Conservation (phyloP, 2,329 filamentous ascomycete species). For the Paecilomyces niveus region DNA sequence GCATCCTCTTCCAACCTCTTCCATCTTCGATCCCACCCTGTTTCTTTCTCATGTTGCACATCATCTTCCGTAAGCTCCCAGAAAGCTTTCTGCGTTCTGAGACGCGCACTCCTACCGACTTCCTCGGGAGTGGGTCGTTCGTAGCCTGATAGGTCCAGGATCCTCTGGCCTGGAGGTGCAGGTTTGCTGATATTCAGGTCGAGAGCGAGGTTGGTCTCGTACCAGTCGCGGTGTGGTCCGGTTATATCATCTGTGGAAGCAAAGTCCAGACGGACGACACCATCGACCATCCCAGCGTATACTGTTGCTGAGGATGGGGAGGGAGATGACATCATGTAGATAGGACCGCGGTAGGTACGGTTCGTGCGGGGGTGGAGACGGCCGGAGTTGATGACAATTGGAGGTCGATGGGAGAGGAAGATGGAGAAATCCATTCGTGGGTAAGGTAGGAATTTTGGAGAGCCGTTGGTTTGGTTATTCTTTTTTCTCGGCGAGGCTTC, state of each 20-base stretch:
- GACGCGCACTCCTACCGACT: conserved; percentile 21
- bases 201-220: conserved; percentile 21
- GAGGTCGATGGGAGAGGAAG: conserved; percentile 30
- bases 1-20: conserved; percentile 19
- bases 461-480: not conserved
- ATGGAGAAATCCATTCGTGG: conserved; percentile 33
- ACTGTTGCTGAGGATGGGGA: conserved; percentile 38
- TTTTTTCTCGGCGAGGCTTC: not conserved
- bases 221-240: conserved; percentile 24
- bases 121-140: conserved; percentile 33
- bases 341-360: conserved; percentile 34
- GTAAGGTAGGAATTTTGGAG: conserved; percentile 4
- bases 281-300: conserved; percentile 38
- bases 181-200: conserved; percentile 13
- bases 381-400: conserved; percentile 6
- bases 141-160: conserved; percentile 36
- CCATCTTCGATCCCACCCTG: conserved; percentile 35
- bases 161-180: conserved; percentile 7
- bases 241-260: conserved; percentile 36
- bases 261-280: conserved; percentile 38
- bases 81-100: conserved; percentile 29
- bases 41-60: conserved; percentile 12
- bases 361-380: conserved; percentile 9
- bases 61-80: conserved; percentile 13
- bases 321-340: conserved; percentile 39